Percentiles rank a stretch among this genome's conserved stretches.
Conservation (phyloP, 208 protist species). For the Leishmania arabica region DNA sequence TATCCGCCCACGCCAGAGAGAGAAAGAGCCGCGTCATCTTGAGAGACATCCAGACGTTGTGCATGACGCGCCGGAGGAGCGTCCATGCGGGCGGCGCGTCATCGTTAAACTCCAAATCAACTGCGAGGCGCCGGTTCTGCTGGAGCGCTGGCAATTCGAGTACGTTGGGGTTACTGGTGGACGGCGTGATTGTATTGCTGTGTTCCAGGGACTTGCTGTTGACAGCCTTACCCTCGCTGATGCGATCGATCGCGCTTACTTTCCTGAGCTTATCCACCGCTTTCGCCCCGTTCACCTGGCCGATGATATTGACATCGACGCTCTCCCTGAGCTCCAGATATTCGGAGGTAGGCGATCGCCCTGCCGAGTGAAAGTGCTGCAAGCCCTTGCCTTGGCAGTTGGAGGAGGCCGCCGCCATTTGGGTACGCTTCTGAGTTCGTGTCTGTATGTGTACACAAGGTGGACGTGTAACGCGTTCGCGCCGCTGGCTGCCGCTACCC, state of each 20-base stretch:
- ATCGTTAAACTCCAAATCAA: constrained; percentile 36
- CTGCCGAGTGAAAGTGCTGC: not conserved
- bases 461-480: not conserved
- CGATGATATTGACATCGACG: not conserved
- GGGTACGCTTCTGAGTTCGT: not conserved
- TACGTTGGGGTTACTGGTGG: not conserved
- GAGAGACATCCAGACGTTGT: constrained; percentile 29
- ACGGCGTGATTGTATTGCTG: not conserved
- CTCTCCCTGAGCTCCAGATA: not conserved
- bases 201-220: not conserved
- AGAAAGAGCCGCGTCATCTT: constrained; percentile 47
- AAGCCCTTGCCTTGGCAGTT: not conserved
- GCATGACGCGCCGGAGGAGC: constrained; percentile 8
- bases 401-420: not conserved
- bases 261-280: not conserved
- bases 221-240: too few species aligned
- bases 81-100: constrained; percentile 8
- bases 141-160: not conserved
- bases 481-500: not conserved
- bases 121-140: constrained; percentile 15
- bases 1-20: constrained; percentile 36
- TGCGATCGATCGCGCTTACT: not conserved
- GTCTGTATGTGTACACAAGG: not conserved
- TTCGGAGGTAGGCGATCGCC: not conserved
- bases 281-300: not conserved